Conservation (phyloP, 1,284 basidiomycete species). For the Meripilus lineatus region DNA sequence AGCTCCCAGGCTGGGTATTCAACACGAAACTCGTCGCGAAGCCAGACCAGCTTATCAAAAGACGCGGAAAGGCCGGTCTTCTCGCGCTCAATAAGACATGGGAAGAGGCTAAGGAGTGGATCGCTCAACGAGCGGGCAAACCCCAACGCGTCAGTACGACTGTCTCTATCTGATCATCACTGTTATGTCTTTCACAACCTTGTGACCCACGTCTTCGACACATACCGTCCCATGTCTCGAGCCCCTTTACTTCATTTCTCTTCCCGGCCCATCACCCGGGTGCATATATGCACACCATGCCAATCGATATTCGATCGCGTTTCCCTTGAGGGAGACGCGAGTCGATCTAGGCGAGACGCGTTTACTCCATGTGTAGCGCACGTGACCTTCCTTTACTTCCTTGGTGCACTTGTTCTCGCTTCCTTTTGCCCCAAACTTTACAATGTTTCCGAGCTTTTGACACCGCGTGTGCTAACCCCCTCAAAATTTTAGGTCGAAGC, state of each 20-base stretch:
- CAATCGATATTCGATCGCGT: conserved; percentile 9
- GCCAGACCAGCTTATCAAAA: conserved; percentile 99
- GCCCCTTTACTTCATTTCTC: background rate
- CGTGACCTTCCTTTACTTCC: conserved; percentile 8
- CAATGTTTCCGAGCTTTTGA: no score
- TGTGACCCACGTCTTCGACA: background rate
- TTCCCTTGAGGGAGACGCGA: conserved; percentile 1
- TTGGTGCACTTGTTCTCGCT: conserved; percentile 4
- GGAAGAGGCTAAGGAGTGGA: conserved; percentile 86
- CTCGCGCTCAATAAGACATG: conserved; percentile 93
- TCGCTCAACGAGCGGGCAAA: conserved; percentile 88
- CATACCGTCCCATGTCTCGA: background rate
- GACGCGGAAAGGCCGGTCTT: conserved; percentile 96
- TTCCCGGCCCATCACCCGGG: background rate
- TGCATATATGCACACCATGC: conserved; percentile 3
- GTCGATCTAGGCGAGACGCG: conserved; percentile 8
- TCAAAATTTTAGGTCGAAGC: conserved; percentile 88
- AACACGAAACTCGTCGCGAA: conserved; percentile 87
- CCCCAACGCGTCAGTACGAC: conserved; percentile 69
- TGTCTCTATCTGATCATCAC: conserved; percentile 6
- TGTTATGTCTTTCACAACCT: background rate
- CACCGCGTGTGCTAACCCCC: no score
- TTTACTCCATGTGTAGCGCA: no score
- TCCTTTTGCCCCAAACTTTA: background rate
- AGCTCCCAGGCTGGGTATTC: conserved; percentile 84